Base-by-base conservation (phyloP, 2,329 filamentous ascomycete species). In the Fusarium metavorans region DNA sequence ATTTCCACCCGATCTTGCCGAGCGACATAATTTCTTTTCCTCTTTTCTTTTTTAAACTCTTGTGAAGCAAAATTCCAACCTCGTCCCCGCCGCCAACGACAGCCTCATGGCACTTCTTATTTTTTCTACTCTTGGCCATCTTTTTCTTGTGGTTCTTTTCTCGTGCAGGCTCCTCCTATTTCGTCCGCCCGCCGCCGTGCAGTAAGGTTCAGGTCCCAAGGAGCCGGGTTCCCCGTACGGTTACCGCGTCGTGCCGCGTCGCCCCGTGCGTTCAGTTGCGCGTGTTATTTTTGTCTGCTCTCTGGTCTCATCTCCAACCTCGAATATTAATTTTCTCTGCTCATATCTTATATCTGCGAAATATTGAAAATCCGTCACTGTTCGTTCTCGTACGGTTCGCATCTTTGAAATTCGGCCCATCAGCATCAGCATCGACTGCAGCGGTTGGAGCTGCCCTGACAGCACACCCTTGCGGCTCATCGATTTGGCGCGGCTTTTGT, bases 1-100 rank as follows among this genome's bases (percentile, higher is more conserved):
- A 75, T 75, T 75, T 75, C 69, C 72, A 70, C 72, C 72, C 68
- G 69, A 71, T 63, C 32, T 62, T 52, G 16, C 43, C 68, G 58
- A 54, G 57, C 64, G 59, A 64, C 37, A 57, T 62, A 52, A 35
- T 30, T 43, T 23, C 20, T 57, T 73, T 77, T 69, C 25, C 62
- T 73, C 70, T 71, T 71, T 60, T 14, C 35, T 45, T 45, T 60
- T 50, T 50, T 27, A 37, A 45, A 63, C 23, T 57, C 54, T 68
- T 52, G 56, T 71, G 57, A 57, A 48, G 58, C 43, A 39, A 52
- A n/a, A 27, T 30, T 45, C 64, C 61, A 77, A 48, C 69, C 76
- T 69, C 68, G 56, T 39, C 70, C 65, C 72, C 61, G 72, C 72
- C 69, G 39, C 60, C 34, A 41, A 41, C 25, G 1, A 11, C 35